Percentiles rank a stretch among this genome's conserved stretches.
phyloP scores from a whole-genome alignment of 805 yeast species.

The Zygosaccharomyces kombuchaensis region DNA sequence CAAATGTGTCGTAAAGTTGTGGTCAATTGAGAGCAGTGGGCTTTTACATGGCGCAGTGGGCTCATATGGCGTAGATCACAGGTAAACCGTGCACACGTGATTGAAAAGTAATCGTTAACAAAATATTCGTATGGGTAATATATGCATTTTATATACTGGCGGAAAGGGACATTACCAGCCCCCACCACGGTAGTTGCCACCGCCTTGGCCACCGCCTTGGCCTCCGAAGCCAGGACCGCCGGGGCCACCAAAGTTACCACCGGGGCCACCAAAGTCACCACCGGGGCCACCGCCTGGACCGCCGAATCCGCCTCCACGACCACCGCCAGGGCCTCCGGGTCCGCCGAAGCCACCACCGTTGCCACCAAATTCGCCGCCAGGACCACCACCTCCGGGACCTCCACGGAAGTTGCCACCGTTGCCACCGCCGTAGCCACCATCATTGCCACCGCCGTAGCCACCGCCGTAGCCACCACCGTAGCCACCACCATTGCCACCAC shows the following conservation, averaged over 20 bases:
- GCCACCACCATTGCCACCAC: constrained; percentile 13
- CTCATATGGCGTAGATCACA: no score
- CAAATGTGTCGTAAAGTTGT: no score
- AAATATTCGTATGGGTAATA: not conserved
- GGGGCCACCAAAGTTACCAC: constrained; percentile 9
- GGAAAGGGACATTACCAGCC: not conserved
- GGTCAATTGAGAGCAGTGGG: no score
- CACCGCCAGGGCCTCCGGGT: constrained; percentile 10
- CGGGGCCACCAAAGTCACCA: not conserved
- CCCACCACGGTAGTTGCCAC: constrained; percentile 9
- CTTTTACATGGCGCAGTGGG: no score
- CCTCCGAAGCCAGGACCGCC: constrained; percentile 18
- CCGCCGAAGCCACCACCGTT: constrained; percentile 12
- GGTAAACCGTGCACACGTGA: not conserved
- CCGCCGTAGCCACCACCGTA: constrained; percentile 10
- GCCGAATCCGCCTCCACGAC: constrained; percentile 9
- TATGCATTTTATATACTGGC: not conserved
- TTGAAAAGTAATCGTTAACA: not conserved
- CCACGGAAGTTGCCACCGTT: not conserved
- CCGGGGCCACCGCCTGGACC: constrained; percentile 6
- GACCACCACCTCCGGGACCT: constrained; percentile 6
- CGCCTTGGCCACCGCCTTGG: constrained; percentile 20
- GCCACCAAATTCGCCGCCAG: constrained; percentile 17
- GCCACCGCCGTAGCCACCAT: constrained; percentile 6
- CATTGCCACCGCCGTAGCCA: constrained; percentile 9